Base-by-base conservation (phyloP, 306 rosid genomes). In the Datisca glomerata region DNA sequence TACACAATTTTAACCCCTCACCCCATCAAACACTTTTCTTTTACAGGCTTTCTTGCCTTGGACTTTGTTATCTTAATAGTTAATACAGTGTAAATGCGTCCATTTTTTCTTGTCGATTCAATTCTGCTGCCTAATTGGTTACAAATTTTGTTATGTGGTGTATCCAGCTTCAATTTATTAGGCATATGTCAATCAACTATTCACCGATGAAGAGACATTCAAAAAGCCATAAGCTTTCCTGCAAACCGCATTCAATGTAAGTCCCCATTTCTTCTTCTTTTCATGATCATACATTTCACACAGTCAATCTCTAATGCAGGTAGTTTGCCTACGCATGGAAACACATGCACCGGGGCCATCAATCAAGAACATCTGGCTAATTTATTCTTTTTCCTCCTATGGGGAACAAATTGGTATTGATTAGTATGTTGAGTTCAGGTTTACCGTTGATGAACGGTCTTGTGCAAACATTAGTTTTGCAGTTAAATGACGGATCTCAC, bases 151-250 rank as follows among this genome's bases (percentile, higher is more conserved):
- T 3, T 36, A 50, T 52, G 31, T 31, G 37, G 47, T 45, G 3
- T n/a, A 25, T 59, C 58, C 71, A 72, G 79, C 64, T 72, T 60
- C 65, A 63, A 41, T 72, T 72, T 60, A 25, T 59, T 13, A 63
- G 53, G 55, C 79, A 72, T 38, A 59, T 72, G 79, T 54, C 75
- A 37, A 51, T 67, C 55, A 44, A 65, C 49, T 54, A 55, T 42
- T 45, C 62, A 13, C 68, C 79, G 9, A 6, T 63, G n/a, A 55
- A 60, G 21, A 59, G 41, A 49, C 20, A 18, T 27, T 24, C 74
- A 12, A 62, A 58, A 57, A 57, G 28, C 21, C 52, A 49, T 43
- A 48, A 11, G 12, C 37, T 34, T 17, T 9, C 64, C 27, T 40
- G 40, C 67, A 66, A 44, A 52, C 21, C 45, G 25, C 41, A 43